Conservation (phyloP, 352 stramenopile genomes). For the Pilasporangium apinafurcum region DNA sequence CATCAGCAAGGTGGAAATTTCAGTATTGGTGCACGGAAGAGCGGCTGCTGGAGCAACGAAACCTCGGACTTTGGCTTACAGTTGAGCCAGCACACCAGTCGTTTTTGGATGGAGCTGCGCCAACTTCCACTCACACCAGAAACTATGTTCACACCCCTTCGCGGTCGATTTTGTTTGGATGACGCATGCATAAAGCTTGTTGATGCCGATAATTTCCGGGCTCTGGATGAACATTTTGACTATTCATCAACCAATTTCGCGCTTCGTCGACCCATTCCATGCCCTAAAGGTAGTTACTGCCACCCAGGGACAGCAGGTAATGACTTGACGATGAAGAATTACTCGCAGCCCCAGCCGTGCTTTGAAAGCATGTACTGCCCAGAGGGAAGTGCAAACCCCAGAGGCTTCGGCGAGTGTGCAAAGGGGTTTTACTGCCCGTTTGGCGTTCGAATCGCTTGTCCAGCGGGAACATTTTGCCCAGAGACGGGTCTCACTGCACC, state of each 20-base stretch:
- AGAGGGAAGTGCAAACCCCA: constrained; percentile 77
- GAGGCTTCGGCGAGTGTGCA: constrained; percentile 81
- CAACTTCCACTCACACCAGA: constrained; percentile 83
- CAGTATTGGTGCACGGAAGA: constrained; percentile 64
- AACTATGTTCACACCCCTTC: constrained; percentile 66
- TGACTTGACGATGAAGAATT: constrained; percentile 82
- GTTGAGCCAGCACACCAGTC: constrained; percentile 64
- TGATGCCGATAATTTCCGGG: constrained; percentile 73
- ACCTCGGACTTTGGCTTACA: constrained; percentile 95
- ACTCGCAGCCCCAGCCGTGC: constrained; percentile 81
- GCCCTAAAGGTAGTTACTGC: constrained; percentile 86
- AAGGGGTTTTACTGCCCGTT: constrained; percentile 91
- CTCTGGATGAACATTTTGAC: constrained; percentile 79
- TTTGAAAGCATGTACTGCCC: constrained; percentile 90
- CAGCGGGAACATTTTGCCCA: constrained; percentile 91
- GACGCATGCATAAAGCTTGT: constrained; percentile 84
- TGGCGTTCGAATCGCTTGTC: constrained; percentile 83
- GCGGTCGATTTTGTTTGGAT: constrained; percentile 93
- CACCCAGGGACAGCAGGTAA: constrained; percentile 82
- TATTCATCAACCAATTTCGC: constrained; percentile 71
- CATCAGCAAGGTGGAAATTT: constrained; percentile 5
- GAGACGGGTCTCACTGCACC: constrained; percentile 72
- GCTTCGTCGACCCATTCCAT: constrained; percentile 81
- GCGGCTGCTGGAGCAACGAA: constrained; percentile 93
- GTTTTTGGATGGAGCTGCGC: constrained; percentile 93